Percentiles rank a stretch among this genome's conserved stretches.
These are phyloP conservation scores for Mucor ambiguus DNA, from an alignment of 371 early-diverging fungal genomes.

Conservation along the genomic window DNA sequence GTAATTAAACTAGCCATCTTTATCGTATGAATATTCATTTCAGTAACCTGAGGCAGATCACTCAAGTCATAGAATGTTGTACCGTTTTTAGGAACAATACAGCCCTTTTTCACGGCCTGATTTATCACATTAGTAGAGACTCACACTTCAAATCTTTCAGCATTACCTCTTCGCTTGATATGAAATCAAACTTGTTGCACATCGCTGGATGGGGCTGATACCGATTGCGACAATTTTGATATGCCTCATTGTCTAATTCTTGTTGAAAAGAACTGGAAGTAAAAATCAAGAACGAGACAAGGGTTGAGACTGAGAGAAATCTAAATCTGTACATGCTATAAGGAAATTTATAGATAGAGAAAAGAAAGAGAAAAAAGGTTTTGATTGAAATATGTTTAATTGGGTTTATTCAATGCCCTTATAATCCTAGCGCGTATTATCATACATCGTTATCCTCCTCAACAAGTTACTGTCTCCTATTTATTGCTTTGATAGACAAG, in stretches of 20 bases:
- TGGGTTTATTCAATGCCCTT: neutral
- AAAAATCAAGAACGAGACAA: slow-evolving; percentile 1
- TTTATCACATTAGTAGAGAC: neutral
- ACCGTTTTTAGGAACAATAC: slow-evolving; percentile 25
- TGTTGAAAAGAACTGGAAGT: neutral
- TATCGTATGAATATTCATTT: slow-evolving; percentile 12
- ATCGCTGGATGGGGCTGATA: slow-evolving; percentile 12
- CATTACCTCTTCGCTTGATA: slow-evolving; percentile 20
- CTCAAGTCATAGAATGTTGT: slow-evolving; percentile 36
- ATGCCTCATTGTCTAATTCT: neutral
- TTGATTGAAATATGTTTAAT: slow-evolving; percentile 2
- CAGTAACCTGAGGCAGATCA: slow-evolving; percentile 22
- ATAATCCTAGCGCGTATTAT: neutral
- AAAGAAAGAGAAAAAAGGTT: neutral
- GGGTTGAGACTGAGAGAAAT: slow-evolving; percentile 2
- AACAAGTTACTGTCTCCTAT: neutral
- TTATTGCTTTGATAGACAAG: slow-evolving; percentile 4
- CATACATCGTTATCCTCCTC: neutral
- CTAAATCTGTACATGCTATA: slow-evolving; percentile 4
- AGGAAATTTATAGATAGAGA: neutral
- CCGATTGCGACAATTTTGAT: slow-evolving; percentile 15
- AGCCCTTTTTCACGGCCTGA: slow-evolving; percentile 22
- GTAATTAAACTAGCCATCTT: slow-evolving; percentile 41
- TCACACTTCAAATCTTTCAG: neutral
- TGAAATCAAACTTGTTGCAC: slow-evolving; percentile 29